A percentile compares a stretch with the other conserved stretches of the same genome.
phyloP scores from a whole-genome alignment of 73 alveolate species.

The Uronychia setigera region DNA sequence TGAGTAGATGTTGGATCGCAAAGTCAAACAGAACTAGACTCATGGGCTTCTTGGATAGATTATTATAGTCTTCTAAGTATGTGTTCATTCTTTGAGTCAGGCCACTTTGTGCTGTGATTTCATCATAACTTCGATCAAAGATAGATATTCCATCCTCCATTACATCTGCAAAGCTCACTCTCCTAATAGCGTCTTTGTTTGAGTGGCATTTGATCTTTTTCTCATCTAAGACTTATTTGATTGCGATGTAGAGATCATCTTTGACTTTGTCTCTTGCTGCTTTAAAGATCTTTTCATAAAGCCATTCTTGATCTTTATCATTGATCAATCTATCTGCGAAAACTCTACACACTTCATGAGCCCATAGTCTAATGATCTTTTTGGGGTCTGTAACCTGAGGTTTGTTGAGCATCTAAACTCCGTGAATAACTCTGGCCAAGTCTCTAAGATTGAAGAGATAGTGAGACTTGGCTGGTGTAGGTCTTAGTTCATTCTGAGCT shows the following conservation, averaged over 20 bases:
- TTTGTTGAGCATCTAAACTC: slow-evolving; percentile 73
- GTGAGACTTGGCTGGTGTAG: slow-evolving; percentile 96
- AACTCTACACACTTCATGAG: slow-evolving; percentile 95
- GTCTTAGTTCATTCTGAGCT: slow-evolving; percentile 77
- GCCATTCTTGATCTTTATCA: slow-evolving; percentile 66
- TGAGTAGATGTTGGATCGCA: slow-evolving; percentile 90
- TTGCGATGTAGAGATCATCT: slow-evolving; percentile 75
- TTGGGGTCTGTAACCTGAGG: slow-evolving; percentile 50
- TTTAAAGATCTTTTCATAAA: slow-evolving; percentile 75
- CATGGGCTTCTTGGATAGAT: slow-evolving; percentile 88
- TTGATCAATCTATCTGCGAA: slow-evolving; percentile 84
- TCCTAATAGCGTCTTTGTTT: slow-evolving; percentile 68
- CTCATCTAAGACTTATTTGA: slow-evolving; percentile 66
- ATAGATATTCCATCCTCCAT: slow-evolving; percentile 79
- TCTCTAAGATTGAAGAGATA: slow-evolving; percentile 90
- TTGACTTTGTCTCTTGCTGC: slow-evolving; percentile 77
- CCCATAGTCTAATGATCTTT: slow-evolving; percentile 88
- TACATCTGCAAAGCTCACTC: slow-evolving; percentile 74
- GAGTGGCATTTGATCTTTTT: slow-evolving; percentile 70
- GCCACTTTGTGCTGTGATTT: slow-evolving; percentile 65
- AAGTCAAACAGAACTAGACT: slow-evolving; percentile 90
- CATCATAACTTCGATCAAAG: slow-evolving; percentile 91
- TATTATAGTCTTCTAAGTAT: slow-evolving; percentile 85
- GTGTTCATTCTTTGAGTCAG: slow-evolving; percentile 78
- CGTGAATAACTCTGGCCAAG: slow-evolving; percentile 93